These are phyloP conservation scores for Penstemon davidsonii DNA, from an alignment of 257 asterid genomes.

Conservation along the genomic window DNA sequence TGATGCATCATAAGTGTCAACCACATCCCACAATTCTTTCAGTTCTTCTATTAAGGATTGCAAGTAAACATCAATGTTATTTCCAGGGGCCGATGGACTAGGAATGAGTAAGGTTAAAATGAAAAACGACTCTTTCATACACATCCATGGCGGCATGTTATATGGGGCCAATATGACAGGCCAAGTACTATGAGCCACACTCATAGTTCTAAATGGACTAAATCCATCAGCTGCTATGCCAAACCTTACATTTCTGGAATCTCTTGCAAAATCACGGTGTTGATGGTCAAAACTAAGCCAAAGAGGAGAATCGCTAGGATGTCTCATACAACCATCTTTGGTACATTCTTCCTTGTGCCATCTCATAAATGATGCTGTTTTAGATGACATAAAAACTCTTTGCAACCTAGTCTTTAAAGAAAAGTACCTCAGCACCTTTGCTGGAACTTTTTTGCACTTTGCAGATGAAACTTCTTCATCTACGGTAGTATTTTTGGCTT, in stretches of 20 bases:
- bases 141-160: too few species aligned
- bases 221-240: conserved; percentile 21
- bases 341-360: conserved; percentile 12
- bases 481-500: neutral
- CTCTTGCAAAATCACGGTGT: conserved; percentile 19
- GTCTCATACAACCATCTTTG: conserved; percentile 15
- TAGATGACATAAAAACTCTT: conserved; percentile 15
- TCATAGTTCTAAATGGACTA: conserved; percentile 20
- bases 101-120: neutral
- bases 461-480: neutral
- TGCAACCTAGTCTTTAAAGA: conserved; percentile 7
- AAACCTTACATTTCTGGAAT: conserved; percentile 18
- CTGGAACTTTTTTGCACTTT: neutral
- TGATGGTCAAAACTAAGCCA: conserved; percentile 22
- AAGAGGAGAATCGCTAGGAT: conserved; percentile 10
- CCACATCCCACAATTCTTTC: conserved; percentile 24
- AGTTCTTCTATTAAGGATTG: conserved; percentile 20
- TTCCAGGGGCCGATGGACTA: neutral
- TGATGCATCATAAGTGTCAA: conserved; percentile 22
- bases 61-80: conserved; percentile 21
- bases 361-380: conserved; percentile 16
- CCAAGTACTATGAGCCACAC: conserved; percentile 3
- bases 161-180: too few species aligned
- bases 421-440: conserved; percentile 20
- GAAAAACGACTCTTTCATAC: too few species aligned